Evolutionary conservation across 129 eudicot species (phyloP), one percentile per base, ranked within the genome.

Genomic region (Scalesia atractyloides): DNA sequence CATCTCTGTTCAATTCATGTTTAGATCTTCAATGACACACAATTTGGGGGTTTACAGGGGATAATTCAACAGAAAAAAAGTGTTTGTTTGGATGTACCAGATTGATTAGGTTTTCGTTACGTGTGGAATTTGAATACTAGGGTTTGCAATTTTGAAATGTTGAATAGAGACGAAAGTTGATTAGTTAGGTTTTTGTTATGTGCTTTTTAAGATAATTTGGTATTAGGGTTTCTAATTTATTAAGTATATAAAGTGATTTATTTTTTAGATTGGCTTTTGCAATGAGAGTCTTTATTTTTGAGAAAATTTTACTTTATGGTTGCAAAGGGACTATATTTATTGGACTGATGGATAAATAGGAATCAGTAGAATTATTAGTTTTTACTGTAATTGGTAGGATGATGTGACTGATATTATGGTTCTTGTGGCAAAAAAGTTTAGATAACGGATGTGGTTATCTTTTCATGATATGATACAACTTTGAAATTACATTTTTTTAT

Each of bases 61-160:
- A 19, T 43, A 69, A 49, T 5, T 17, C 33, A 14, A 13, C 46
- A 53, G 17, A 17, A 17, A 5, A 57, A 76, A 58, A 1, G 34
- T 59, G 62, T 15, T 22, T 65, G 52, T 48, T 48, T 33, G 13
- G 72, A 64, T 51, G 20, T 49, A 49, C 19, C 24, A 13, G 26
- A 34, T 20, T 63, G 58, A 16, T 62, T 73, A 63, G 70, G 78
- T 34, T 73, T 73, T 61, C 34, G 41, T 30, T 67, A n/a, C 13
- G 74, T 44, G 66, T 58, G 18, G 0, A 18, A 34, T 18, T 54
- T 60, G 64, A 20, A n/a, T 20, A 1, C 70, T 20, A 69, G 76
- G 81, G 76, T 4, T 77, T 51, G n/a, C 9, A 69, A 60, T 30
- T 59, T 10, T 12, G 56, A 41, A 69, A 36, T 36, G 65, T 36